These are phyloP conservation scores for Penicillium ucsense DNA, from an alignment of 495 filamentous ascomycete genomes.

Conservation along the genomic window DNA sequence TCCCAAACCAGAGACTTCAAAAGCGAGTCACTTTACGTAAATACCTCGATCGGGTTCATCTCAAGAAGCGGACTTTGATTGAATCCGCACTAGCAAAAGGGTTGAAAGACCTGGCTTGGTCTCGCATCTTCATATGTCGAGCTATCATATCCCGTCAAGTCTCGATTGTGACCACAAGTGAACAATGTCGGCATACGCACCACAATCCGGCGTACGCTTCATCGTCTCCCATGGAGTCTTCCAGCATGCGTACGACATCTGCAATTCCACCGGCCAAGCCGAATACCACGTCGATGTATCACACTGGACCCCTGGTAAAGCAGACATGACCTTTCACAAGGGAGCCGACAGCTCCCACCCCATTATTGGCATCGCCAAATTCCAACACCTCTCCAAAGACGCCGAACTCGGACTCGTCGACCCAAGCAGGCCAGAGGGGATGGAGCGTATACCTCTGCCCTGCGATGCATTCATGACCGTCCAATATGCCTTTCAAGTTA, in stretches of 20 bases:
- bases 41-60: too few species aligned
- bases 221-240: conserved; percentile 19
- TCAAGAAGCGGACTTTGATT: too few species aligned
- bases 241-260: conserved; percentile 20
- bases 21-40: too few species aligned
- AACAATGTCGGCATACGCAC: background rate
- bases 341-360: conserved; percentile 17
- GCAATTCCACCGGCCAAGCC: conserved; percentile 9
- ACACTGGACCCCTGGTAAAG: conserved; percentile 16
- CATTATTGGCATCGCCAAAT: conserved; percentile 22
- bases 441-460: conserved; percentile 20
- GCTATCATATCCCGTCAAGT: background rate
- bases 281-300: conserved; percentile 24
- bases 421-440: conserved; percentile 6
- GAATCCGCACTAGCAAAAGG: too few species aligned
- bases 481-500: conserved; percentile 21
- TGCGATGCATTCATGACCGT: conserved; percentile 9
- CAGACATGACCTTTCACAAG: conserved; percentile 25
- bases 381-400: conserved; percentile 25
- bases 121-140: background rate
- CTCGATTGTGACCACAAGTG: background rate
- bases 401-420: conserved; percentile 24
- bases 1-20: too few species aligned
- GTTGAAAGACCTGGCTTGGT: too few species aligned
- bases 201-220: conserved; percentile 5